phyloP scores from a whole-genome alignment of 371 early-diverging fungal species.

The Saksenaea vasiformis region DNA sequence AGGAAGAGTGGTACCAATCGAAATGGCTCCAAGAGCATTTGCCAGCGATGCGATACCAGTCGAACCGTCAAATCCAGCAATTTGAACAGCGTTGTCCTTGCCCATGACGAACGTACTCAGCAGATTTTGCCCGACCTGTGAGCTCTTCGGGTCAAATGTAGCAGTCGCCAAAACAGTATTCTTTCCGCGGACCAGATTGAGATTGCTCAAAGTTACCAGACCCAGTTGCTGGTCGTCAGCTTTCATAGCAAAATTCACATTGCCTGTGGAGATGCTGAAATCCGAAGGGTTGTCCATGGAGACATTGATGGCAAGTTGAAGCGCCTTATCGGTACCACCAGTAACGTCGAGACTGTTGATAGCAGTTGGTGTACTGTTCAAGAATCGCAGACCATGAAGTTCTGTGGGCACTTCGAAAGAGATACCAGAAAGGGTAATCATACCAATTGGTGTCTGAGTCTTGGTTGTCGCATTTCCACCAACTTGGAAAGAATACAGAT shows the following conservation, averaged over 20 bases:
- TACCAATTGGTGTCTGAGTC: slow-evolving; percentile 58
- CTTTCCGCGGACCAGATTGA: slow-evolving; percentile 47
- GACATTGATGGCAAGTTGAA: slow-evolving; percentile 52
- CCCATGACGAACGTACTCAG: slow-evolving; percentile 58
- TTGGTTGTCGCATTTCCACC: slow-evolving; percentile 50
- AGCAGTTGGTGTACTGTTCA: slow-evolving; percentile 53
- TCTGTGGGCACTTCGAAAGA: slow-evolving; percentile 54
- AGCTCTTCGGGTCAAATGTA: slow-evolving; percentile 46
- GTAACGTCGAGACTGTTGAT: slow-evolving; percentile 57
- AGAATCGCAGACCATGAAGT: slow-evolving; percentile 59
- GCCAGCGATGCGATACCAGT: slow-evolving; percentile 50
- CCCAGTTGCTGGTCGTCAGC: slow-evolving; percentile 46
- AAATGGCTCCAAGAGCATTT: slow-evolving; percentile 45
- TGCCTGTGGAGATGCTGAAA: slow-evolving; percentile 55
- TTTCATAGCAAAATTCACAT: slow-evolving; percentile 45
- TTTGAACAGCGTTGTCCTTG: slow-evolving; percentile 43
- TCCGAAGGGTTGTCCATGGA: slow-evolving; percentile 60
- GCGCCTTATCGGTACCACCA: slow-evolving; percentile 49
- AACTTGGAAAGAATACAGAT: slow-evolving; percentile 46
- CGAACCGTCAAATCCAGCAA: slow-evolving; percentile 44
- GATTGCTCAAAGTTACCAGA: slow-evolving; percentile 42
- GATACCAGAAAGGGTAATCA: slow-evolving; percentile 51
- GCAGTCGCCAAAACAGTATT: slow-evolving; percentile 46
- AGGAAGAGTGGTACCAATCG: slow-evolving; percentile 48
- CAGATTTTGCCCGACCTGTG: slow-evolving; percentile 47